Conservation (phyloP, 169 alveolate species). For the Cryptosporidium muris region DNA sequence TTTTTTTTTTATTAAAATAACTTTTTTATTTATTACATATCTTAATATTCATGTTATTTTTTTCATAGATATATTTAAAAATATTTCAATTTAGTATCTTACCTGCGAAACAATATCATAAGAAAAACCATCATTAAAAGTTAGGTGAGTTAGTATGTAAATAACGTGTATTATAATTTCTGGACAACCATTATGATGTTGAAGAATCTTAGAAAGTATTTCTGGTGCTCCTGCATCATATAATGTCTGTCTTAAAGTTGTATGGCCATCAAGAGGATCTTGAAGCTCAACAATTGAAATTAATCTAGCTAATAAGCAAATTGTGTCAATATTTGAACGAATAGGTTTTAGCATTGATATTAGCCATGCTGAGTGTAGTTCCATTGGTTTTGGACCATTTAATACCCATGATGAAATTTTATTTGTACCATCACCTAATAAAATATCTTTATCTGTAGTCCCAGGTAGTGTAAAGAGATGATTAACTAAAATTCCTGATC, state of each 20-base stretch:
- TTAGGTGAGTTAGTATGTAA: conserved; percentile 21
- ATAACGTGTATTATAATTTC: conserved; percentile 36
- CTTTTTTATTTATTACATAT: neutral
- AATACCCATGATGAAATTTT: conserved; percentile 6
- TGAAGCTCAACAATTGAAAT: conserved; percentile 45
- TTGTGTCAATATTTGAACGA: conserved; percentile 46
- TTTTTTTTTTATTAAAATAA: neutral
- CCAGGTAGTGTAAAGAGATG: conserved; percentile 1
- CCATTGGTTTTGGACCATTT: conserved; percentile 33
- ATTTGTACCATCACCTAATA: neutral
- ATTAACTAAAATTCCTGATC: neutral
- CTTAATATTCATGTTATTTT: neutral
- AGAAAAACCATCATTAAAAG: conserved; percentile 61
- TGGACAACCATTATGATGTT: conserved; percentile 11
- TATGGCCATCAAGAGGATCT: conserved; percentile 56
- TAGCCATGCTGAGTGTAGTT: conserved; percentile 51
- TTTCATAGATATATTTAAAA: neutral
- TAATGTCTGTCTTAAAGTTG: conserved; percentile 25
- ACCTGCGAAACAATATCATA: conserved; percentile 24
- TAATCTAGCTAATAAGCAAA: conserved; percentile 42
- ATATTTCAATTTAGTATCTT: conserved; percentile 6
- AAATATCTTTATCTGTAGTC: neutral
- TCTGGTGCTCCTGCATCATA: conserved; percentile 68
- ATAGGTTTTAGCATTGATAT: conserved; percentile 40
- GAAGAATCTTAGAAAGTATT: conserved; percentile 9